phyloP scores from a whole-genome alignment of 805 yeast species.

The Clavispora carvajalis region DNA sequence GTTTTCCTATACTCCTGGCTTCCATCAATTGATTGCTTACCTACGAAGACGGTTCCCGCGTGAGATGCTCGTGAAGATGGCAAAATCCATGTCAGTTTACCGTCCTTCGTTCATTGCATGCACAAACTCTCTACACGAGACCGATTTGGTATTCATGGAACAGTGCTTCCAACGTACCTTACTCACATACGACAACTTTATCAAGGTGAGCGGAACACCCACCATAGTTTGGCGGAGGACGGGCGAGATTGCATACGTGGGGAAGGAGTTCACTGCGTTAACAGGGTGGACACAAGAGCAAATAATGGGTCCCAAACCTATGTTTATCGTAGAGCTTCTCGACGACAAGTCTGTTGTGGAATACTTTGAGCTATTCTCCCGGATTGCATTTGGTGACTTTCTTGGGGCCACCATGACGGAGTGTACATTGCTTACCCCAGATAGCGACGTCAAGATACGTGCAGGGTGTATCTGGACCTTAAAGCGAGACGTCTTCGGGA shows the following conservation, averaged over 20 bases:
- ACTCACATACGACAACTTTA: constrained; percentile 81
- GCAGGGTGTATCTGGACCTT: constrained; percentile 90
- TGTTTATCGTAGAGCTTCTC: constrained; percentile 75
- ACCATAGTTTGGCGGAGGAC: constrained; percentile 94
- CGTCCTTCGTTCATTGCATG: constrained; percentile 92
- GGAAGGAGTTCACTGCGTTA: constrained; percentile 84
- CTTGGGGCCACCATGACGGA: constrained; percentile 81
- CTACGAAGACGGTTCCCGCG: constrained; percentile 65
- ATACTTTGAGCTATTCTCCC: constrained; percentile 79
- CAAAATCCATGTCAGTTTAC: constrained; percentile 83
- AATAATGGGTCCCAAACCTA: constrained; percentile 53
- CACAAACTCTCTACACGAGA: constrained; percentile 81
- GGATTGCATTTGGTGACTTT: constrained; percentile 87
- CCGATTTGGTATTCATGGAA: constrained; percentile 91
- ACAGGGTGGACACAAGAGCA: constrained; percentile 86
- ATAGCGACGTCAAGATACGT: constrained; percentile 48
- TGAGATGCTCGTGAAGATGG: constrained; percentile 70
- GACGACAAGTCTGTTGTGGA: constrained; percentile 84
- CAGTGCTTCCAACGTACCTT: constrained; percentile 92
- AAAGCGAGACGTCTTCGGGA: constrained; percentile 91
- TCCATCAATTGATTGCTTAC: constrained; percentile 73
- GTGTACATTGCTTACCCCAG: constrained; percentile 69
- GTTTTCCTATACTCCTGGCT: constrained; percentile 86
- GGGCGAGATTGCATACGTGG: constrained; percentile 91
- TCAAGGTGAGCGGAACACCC: constrained; percentile 85